A percentile compares a stretch with the other conserved stretches of the same genome.
These are phyloP conservation scores for Nevesoporus exiguus DNA, from an alignment of 768 basidiomycete genomes.

Conservation along the genomic window DNA sequence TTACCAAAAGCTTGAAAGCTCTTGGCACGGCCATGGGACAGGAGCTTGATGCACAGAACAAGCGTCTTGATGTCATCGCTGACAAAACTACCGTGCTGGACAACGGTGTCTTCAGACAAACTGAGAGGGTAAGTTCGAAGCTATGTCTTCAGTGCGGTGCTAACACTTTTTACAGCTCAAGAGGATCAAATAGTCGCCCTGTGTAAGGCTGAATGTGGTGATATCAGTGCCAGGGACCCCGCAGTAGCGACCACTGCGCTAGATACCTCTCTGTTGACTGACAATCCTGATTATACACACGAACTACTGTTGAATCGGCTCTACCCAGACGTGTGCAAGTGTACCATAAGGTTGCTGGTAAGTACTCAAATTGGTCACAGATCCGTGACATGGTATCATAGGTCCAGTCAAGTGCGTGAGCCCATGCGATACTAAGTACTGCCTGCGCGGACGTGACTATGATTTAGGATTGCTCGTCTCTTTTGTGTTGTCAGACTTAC, in stretches of 20 bases:
- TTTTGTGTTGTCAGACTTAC: no score
- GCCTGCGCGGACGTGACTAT: no score
- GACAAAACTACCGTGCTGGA: constrained; percentile 78
- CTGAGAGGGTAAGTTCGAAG: constrained; percentile 60
- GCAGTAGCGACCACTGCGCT: background rate
- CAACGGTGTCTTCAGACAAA: constrained; percentile 73
- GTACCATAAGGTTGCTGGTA: no score
- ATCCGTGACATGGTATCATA: no score
- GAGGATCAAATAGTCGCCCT: constrained; percentile 46
- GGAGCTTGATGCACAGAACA: constrained; percentile 86
- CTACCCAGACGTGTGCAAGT: no score
- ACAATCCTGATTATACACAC: background rate
- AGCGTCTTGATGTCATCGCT: constrained; percentile 69
- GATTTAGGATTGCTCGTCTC: no score
- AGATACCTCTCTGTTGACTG: constrained; percentile 18
- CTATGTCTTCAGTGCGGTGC: constrained; percentile 17
- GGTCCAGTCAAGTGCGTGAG: no score
- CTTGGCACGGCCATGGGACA: constrained; percentile 80
- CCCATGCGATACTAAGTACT: no score
- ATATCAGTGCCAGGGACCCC: no score
- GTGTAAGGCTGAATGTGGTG: background rate
- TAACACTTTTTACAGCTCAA: constrained; percentile 45
- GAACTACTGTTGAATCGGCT: no score
- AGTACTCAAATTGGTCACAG: no score
- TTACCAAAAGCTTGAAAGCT: constrained; percentile 74